A percentile compares a stretch with the other conserved stretches of the same genome.
phyloP scores from a whole-genome alignment of 129 eudicot species.

The Escallonia rubra region DNA sequence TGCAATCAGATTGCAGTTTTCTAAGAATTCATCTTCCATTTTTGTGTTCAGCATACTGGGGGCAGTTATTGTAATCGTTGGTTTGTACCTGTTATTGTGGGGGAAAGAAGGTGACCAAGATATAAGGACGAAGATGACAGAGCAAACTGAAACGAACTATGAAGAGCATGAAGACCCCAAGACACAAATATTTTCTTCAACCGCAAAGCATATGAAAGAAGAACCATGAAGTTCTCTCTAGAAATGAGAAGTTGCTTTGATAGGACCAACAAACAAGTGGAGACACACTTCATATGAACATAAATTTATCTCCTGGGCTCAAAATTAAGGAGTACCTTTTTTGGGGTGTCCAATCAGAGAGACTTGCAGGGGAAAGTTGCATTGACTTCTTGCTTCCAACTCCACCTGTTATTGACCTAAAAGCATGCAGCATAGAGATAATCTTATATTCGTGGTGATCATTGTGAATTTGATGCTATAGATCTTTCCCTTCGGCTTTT shows the following conservation, averaged over 20 bases:
- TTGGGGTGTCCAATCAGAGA: too few relatives aligned
- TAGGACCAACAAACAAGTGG: background rate
- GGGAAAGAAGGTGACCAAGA: slow-evolving; percentile 52
- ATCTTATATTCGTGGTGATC: too few relatives aligned
- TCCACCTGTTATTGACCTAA: too few relatives aligned
- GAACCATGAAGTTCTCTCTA: slow-evolving; percentile 10
- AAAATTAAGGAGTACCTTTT: background rate
- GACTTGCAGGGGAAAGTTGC: too few relatives aligned
- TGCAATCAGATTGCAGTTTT: background rate
- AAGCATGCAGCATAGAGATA: too few relatives aligned
- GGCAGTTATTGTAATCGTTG: slow-evolving; percentile 37
- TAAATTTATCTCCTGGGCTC: background rate
- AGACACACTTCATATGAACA: background rate
- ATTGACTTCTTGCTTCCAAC: too few relatives aligned
- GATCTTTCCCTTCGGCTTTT: too few relatives aligned
- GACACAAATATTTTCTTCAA: slow-evolving; percentile 8
- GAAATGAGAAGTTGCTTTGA: background rate
- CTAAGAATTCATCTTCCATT: slow-evolving; percentile 2
- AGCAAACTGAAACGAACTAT: background rate
- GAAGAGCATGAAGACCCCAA: slow-evolving; percentile 17
- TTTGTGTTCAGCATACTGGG: slow-evolving; percentile 42
- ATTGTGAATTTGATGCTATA: too few relatives aligned
- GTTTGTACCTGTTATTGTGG: slow-evolving; percentile 56
- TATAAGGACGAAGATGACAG: slow-evolving; percentile 18
- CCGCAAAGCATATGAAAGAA: slow-evolving; percentile 13